Evolutionary conservation across 768 basidiomycete genomes (phyloP).

Genomic region (Mycena venus): DNA sequence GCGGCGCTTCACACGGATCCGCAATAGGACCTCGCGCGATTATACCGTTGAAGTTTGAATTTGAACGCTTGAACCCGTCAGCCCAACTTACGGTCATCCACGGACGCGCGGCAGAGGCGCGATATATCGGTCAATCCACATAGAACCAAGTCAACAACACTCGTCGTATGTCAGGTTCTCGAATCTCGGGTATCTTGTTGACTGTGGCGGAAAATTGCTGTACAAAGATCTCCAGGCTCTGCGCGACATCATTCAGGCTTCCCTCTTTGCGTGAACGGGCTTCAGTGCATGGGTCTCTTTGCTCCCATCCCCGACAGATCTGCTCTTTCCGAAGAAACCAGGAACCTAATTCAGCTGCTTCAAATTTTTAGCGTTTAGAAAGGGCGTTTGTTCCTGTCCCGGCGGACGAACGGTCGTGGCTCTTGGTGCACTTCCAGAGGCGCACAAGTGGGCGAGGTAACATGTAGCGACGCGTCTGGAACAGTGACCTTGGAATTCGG

Average conservation of each 20-base stretch:
- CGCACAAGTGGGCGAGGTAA: constrained; percentile 83
- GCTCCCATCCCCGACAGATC: constrained; percentile 72
- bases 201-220: constrained; percentile 77
- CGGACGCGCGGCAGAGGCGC: too few species aligned
- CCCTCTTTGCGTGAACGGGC: constrained; percentile 86
- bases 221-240: constrained; percentile 88
- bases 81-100: too few species aligned
- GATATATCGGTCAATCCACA: neutral
- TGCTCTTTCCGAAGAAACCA: constrained; percentile 85
- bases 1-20: too few species aligned
- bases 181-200: constrained; percentile 75
- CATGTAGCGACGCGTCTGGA: constrained; percentile 61
- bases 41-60: too few species aligned
- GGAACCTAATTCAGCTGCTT: constrained; percentile 89
- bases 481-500: constrained; percentile 61
- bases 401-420: constrained; percentile 83
- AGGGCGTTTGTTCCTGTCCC: constrained; percentile 80
- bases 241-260: constrained; percentile 51
- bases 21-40: too few species aligned
- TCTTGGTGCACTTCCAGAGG: constrained; percentile 69
- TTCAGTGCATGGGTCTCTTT: constrained; percentile 76
- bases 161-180: constrained; percentile 81
- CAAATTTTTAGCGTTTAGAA: constrained; percentile 94
- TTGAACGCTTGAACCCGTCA: too few species aligned
- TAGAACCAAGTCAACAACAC: neutral